Percentiles rank a stretch among this genome's conserved stretches.
Conservation (phyloP, 2,329 filamentous ascomycete genomes). For the Diaporthe destruens region DNA sequence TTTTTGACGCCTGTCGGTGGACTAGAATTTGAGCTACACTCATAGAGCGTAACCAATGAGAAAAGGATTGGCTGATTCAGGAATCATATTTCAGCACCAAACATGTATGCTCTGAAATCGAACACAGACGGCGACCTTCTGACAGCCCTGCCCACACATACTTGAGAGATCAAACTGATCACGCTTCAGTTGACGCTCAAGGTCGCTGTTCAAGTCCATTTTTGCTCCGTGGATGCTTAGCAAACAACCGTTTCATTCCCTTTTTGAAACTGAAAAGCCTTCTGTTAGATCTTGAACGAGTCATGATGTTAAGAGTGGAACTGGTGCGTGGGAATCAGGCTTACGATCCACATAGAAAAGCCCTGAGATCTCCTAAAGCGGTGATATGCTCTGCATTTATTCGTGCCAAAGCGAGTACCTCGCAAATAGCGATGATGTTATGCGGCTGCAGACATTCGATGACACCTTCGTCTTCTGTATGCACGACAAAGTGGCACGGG, state of each 20-base stretch:
- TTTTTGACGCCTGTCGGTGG: neutral
- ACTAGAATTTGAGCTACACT: neutral
- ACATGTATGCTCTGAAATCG: no score
- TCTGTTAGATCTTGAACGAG: neutral
- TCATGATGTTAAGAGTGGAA: neutral
- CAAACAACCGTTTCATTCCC: neutral
- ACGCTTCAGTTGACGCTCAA: no score
- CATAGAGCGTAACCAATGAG: neutral
- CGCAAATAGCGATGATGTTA: neutral
- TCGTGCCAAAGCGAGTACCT: slow-evolving; percentile 50
- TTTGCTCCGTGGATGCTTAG: neutral
- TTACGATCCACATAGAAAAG: neutral
- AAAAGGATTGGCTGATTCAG: neutral
- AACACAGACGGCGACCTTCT: neutral
- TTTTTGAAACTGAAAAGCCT: neutral
- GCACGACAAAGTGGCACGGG: neutral
- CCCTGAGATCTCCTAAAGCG: neutral
- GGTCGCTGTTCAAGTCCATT: neutral
- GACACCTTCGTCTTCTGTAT: neutral
- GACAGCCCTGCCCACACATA: neutral
- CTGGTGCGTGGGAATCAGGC: neutral
- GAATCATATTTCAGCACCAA: neutral
- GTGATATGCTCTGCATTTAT: slow-evolving; percentile 48
- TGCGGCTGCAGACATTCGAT: neutral
- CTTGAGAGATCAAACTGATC: neutral